These are phyloP conservation scores for Wallacemonas collosoma DNA, from an alignment of 208 protist genomes.

Conservation along the genomic window DNA sequence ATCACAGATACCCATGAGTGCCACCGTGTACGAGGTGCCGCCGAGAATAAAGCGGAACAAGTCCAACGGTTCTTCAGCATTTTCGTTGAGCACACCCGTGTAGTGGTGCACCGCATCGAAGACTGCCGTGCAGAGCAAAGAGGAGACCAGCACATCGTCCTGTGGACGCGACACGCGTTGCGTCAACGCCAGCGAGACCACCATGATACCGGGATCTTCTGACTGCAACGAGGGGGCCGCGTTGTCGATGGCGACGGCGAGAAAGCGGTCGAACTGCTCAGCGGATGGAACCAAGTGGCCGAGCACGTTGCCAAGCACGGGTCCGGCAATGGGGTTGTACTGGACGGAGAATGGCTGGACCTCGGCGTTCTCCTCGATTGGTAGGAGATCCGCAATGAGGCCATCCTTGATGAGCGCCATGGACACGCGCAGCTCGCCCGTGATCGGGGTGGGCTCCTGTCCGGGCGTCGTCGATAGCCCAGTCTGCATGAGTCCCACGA, in stretches of 20 bases:
- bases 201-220: conserved; percentile 78
- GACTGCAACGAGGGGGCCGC: conserved; percentile 67
- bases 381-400: conserved; percentile 66
- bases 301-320: conserved; percentile 45
- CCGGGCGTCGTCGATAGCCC: neutral
- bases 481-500: conserved; percentile 42
- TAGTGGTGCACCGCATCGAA: conserved; percentile 82
- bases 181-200: conserved; percentile 58
- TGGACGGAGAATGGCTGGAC: conserved; percentile 72
- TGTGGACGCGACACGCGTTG: conserved; percentile 42
- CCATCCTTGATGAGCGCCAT: conserved; percentile 80
- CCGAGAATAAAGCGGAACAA: conserved; percentile 64
- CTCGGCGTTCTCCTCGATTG: conserved; percentile 45
- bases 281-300: conserved; percentile 49
- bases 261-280: conserved; percentile 69
- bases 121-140: conserved; percentile 65
- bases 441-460: conserved; percentile 13
- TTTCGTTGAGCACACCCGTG: conserved; percentile 40
- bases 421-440: conserved; percentile 67
- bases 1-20: conserved; percentile 66
- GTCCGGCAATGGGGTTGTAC: conserved; percentile 52
- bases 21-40: conserved; percentile 54
- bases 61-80: conserved; percentile 52
- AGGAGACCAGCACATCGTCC: conserved; percentile 71
- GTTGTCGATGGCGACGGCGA: conserved; percentile 67